Base-by-base conservation (phyloP, 2,329 filamentous ascomycete species). In the Lasiodiplodia hormozganensis region DNA sequence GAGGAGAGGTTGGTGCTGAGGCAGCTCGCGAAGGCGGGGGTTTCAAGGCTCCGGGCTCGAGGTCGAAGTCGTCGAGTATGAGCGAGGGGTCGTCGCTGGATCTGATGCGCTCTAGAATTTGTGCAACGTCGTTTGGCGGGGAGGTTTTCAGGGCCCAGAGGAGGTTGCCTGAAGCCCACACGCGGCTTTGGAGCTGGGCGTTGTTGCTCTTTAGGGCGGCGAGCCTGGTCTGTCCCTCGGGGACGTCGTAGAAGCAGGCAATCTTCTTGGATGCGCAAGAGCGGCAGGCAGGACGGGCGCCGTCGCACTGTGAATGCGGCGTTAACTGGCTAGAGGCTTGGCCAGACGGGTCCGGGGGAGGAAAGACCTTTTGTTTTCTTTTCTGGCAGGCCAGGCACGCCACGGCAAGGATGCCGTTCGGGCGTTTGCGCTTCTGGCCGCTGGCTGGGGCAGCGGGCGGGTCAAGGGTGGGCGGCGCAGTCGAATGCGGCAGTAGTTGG, bases 131-230 rank as follows among this genome's bases (percentile, higher is more conserved):
- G 10, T 71, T 58, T 1, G 66, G 57, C n/a, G 69, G 70, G 3
- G 67, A 62, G 2, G 68, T 73, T 31, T 73, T 72, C 16, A 74
- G 67, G 21, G 47, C 67, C 71, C 73, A 73, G 6, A 73, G 52
- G 18, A 73, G 66, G n/a, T 71, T 69, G 34, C 70, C 34, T 10
- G 62, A 65, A 16, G n/a, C 43, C 34, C 49, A 23, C 21, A 65
- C 34, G 3, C 51, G 62, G 11, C 31, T 23, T 25, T 65, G 49
- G 4, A 65, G 62, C n/a, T 65, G 34, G 3, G 31, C 16, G 18
- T 54, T 54, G 34, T 51, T 49, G 3, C 16, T n/a, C 38, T 65
- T 65, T 4, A 65, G 49, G 11, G 62, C 62, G 21, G 21, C 62
- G 7, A 43, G 28, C 18, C 62, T 54, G 14, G 51, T 65, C 62